Base-by-base conservation (phyloP, 768 basidiomycete genomes). In the Cystobasidium onofrii region DNA sequence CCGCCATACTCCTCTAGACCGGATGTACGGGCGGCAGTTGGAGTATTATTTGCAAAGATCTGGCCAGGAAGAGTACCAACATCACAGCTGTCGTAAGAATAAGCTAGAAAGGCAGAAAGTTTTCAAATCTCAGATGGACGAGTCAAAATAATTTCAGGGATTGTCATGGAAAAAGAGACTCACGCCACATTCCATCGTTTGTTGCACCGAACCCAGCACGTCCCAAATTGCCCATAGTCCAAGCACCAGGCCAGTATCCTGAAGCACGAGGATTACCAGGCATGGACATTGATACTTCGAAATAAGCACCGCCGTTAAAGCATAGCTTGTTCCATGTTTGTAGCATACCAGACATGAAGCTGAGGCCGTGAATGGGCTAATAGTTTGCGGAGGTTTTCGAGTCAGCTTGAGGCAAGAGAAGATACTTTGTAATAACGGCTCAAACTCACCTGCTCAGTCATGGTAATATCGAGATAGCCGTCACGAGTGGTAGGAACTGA, bases 291-390 rank as follows among this genome's bases (percentile, higher is more conserved):
- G 71, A 65, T 29, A 81, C 81, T 81, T 82, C 96, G 72, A 97
- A 83, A 79, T 93, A 92, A 1, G 91, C 92, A 0, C 91, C 92
- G 18, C 88, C 94, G 82, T 93, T 96, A 82, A 94, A 95, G 82
- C 94, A 98, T 69, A 96, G 82, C 82, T 96, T 91, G 82, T 96
- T 95, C 93, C 94, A 96, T 15, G 88, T 86, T 76, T 89, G 87
- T 12, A 93, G 82, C 87, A 79, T 82, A 84, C 89, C 92, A 71
- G 81, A 87, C 82, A 87, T 76, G 80, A 90, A 98, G 80, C 93
- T 90, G 74, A 98, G 84, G 77, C 90, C 85, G 79, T 96, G 88
- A 73, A 84, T 88, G 25, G 74, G 79, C 86, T 89, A n/a, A n/a
- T n/a, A n/a, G n/a, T n/a, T n/a, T n/a, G n/a, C n/a, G n/a, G n/a